Conservation (phyloP, 1,139 yeast genomes). For the Saccharomyces hybrid region DNA sequence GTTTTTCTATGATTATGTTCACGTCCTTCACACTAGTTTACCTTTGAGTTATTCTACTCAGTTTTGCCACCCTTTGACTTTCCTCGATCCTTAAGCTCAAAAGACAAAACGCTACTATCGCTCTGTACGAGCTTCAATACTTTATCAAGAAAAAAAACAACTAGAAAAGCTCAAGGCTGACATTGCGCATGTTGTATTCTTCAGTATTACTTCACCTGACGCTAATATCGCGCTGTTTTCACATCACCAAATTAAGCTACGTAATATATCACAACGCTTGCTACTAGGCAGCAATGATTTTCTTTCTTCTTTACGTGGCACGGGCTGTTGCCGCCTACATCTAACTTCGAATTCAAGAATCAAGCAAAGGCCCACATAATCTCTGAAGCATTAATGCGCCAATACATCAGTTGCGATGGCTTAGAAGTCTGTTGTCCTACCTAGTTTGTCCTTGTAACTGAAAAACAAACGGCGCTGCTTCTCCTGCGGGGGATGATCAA, state of each 20-base stretch:
- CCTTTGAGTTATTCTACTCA: neutral
- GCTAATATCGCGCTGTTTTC: too few relatives aligned
- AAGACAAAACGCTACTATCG: neutral
- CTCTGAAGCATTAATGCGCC: neutral
- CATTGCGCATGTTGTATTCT: too few relatives aligned
- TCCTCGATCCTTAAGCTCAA: neutral
- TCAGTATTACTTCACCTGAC: neutral
- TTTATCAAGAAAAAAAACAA: neutral
- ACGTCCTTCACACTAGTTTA: neutral
- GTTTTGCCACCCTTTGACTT: conserved; percentile 9
- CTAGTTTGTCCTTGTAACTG: neutral
- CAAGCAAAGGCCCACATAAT: neutral
- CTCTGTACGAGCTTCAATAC: neutral
- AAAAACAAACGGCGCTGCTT: neutral
- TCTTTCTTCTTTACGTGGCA: neutral
- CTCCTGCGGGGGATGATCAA: neutral
- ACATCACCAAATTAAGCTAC: too few relatives aligned
- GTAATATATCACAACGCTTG: too few relatives aligned
- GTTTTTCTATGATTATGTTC: neutral
- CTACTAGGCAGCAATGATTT: too few relatives aligned
- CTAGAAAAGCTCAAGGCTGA: too few relatives aligned
- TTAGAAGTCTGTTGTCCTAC: neutral
- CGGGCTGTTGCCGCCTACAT: too few relatives aligned
- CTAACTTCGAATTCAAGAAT: neutral
- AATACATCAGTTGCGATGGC: neutral